A percentile compares a stretch with the other conserved stretches of the same genome.
These are phyloP conservation scores for Boletus sensibilis DNA, from an alignment of 768 basidiomycete genomes.

Conservation along the genomic window DNA sequence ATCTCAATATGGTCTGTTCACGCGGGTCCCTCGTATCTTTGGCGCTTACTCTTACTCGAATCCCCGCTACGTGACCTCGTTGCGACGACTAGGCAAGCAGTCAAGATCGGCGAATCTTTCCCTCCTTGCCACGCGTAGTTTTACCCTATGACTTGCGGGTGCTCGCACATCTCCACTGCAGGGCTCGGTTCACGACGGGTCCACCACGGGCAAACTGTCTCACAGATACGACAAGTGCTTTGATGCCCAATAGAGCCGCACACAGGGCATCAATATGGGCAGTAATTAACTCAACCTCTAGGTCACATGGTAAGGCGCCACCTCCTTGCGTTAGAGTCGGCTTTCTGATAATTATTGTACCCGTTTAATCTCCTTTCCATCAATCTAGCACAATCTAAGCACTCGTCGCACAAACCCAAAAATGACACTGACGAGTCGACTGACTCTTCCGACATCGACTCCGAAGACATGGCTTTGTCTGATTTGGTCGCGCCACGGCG, in stretches of 20 bases:
- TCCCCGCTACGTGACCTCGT: too few relatives aligned
- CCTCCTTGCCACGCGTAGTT: neutral
- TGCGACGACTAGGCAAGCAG: too few relatives aligned
- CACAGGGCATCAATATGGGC: conserved; percentile 47
- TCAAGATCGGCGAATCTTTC: too few relatives aligned
- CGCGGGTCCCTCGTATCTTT: neutral
- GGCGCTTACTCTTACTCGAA: too few relatives aligned
- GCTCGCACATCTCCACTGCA: neutral
- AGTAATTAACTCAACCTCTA: conserved; percentile 30
- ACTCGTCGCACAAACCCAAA: neutral
- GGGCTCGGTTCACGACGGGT: neutral
- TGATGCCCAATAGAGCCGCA: conserved; percentile 51
- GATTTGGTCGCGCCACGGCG: too few relatives aligned
- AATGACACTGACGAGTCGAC: conserved; percentile 26
- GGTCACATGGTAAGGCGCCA: conserved; percentile 30
- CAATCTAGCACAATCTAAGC: conserved; percentile 6
- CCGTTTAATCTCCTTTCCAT: neutral
- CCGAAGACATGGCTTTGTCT: conserved; percentile 64
- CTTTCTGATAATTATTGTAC: neutral
- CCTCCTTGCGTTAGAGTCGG: neutral
- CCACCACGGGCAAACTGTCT: too few relatives aligned
- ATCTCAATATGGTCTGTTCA: neutral
- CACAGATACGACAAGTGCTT: conserved; percentile 60
- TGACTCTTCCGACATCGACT: conserved; percentile 41
- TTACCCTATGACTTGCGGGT: neutral